Percentiles rank a stretch among this genome's conserved stretches.
Evolutionary conservation across 106 monocot species (phyloP).

Genomic region (Allium cepa): DNA sequence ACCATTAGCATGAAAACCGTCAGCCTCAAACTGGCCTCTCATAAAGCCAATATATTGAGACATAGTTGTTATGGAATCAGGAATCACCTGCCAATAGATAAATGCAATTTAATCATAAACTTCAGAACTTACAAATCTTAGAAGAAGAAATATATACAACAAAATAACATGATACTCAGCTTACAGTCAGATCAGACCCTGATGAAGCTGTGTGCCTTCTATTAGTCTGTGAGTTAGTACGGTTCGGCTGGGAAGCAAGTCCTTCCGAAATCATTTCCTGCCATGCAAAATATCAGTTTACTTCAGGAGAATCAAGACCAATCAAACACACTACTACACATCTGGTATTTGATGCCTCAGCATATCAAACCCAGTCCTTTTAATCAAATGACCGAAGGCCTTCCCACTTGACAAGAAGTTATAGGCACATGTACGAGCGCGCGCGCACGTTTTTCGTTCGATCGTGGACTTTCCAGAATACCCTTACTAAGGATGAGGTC

Average conservation of each 20-base stretch:
- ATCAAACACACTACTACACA: too few relatives aligned
- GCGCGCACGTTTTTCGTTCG: too few relatives aligned
- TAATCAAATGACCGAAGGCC: too few relatives aligned
- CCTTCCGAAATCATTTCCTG: conserved; percentile 36
- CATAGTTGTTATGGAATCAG: conserved; percentile 84
- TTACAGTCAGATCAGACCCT: conserved; percentile 50
- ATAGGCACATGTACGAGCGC: too few relatives aligned
- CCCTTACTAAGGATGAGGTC: too few relatives aligned
- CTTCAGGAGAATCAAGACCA: neutral
- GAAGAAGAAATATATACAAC: neutral
- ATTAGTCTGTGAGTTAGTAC: conserved; percentile 16
- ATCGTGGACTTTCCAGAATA: too few relatives aligned
- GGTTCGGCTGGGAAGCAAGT: conserved; percentile 23
- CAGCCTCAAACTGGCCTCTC: conserved; percentile 53
- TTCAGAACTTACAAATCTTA: neutral
- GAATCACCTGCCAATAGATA: conserved; percentile 55
- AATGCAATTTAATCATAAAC: neutral
- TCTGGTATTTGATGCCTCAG: neutral
- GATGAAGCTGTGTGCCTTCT: conserved; percentile 21
- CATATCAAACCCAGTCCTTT: too few relatives aligned
- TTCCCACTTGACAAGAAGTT: too few relatives aligned
- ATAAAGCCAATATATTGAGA: conserved; percentile 58
- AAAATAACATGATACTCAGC: conserved; percentile 5
- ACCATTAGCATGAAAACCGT: conserved; percentile 50
- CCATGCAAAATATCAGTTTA: conserved; percentile 13